A percentile compares a stretch with the other conserved stretches of the same genome.
phyloP scores from a whole-genome alignment of 2,329 filamentous ascomycete genomes.

The Daldinia eschscholtzii region DNA sequence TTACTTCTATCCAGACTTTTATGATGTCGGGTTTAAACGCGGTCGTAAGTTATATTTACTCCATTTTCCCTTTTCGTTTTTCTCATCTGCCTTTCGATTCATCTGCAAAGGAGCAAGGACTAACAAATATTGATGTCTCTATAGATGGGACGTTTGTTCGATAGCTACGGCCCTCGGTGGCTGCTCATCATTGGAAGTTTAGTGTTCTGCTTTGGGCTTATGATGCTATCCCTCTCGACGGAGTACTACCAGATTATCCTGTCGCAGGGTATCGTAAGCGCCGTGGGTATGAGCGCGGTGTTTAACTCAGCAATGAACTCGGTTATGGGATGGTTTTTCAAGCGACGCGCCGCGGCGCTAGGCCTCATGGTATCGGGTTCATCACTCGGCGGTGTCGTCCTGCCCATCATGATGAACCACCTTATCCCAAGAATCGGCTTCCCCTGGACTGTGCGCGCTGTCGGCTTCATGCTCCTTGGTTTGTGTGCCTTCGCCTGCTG shows the following conservation, averaged over 20 bases:
- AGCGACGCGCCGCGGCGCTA: constrained; percentile 61
- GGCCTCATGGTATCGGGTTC: constrained; percentile 63
- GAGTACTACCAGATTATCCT: constrained; percentile 59
- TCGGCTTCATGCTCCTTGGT: constrained; percentile 55
- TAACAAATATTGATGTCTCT: constrained; percentile 24
- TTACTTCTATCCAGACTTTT: constrained; percentile 65
- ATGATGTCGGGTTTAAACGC: constrained; percentile 62
- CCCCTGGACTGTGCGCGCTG: constrained; percentile 55
- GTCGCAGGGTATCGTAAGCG: constrained; percentile 53
- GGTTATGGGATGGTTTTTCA: constrained; percentile 62
- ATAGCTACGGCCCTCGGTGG: constrained; percentile 69
- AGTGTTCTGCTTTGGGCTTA: constrained; percentile 68
- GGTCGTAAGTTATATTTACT: constrained; percentile 47
- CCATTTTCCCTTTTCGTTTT: background rate
- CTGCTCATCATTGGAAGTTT: constrained; percentile 66
- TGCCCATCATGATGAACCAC: constrained; percentile 69
- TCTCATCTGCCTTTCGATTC: background rate
- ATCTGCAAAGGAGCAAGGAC: background rate
- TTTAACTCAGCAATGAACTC: constrained; percentile 55
- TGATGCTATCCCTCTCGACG: constrained; percentile 67
- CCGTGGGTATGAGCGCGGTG: constrained; percentile 53
- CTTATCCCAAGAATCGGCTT: constrained; percentile 61
- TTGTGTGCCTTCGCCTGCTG: constrained; percentile 50
- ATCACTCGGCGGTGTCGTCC: constrained; percentile 64
- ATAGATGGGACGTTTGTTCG: constrained; percentile 65